Percentiles rank a stretch among this genome's conserved stretches.
Evolutionary conservation across 2,329 filamentous ascomycete species (phyloP).

Genomic region (Aspergillus vadensis): DNA sequence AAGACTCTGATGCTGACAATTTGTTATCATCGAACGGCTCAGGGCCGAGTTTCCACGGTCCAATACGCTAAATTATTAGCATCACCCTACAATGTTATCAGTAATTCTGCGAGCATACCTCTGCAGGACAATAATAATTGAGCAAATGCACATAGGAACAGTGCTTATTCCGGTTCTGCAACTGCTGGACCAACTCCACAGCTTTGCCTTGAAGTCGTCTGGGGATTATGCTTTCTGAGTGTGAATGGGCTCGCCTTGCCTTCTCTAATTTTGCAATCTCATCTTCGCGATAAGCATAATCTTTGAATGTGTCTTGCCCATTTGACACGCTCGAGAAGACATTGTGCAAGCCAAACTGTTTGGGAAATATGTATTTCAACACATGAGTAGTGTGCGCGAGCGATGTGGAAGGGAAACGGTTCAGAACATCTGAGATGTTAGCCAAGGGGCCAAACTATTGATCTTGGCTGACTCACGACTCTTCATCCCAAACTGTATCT

Average conservation of each 20-base stretch:
- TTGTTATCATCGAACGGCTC: conserved; percentile 1
- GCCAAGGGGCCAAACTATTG: background rate
- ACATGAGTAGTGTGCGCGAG: conserved; percentile 65
- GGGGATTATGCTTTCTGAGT: conserved; percentile 31
- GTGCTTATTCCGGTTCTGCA: conserved; percentile 70
- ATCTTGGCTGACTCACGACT: conserved; percentile 50
- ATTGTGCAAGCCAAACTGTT: conserved; percentile 87
- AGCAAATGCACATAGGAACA: conserved; percentile 82
- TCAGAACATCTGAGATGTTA: conserved; percentile 69
- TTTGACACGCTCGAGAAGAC: conserved; percentile 67
- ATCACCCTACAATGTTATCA: background rate
- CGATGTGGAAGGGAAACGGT: conserved; percentile 60
- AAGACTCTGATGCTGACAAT: conserved; percentile 20
- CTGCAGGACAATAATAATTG: conserved; percentile 73
- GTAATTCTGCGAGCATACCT: conserved; percentile 39
- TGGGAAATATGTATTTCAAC: conserved; percentile 91
- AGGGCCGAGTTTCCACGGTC: conserved; percentile 27
- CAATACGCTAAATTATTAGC: conserved; percentile 25
- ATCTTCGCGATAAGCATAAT: conserved; percentile 82
- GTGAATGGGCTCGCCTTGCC: conserved; percentile 13
- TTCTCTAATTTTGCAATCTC: conserved; percentile 61
- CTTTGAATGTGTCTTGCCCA: conserved; percentile 67
- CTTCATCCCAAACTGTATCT: conserved; percentile 72
- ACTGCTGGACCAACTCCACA: conserved; percentile 61
- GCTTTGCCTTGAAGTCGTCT: conserved; percentile 63